Conservation (phyloP, 2,329 filamentous ascomycete genomes). For the Botrytis byssoidea region DNA sequence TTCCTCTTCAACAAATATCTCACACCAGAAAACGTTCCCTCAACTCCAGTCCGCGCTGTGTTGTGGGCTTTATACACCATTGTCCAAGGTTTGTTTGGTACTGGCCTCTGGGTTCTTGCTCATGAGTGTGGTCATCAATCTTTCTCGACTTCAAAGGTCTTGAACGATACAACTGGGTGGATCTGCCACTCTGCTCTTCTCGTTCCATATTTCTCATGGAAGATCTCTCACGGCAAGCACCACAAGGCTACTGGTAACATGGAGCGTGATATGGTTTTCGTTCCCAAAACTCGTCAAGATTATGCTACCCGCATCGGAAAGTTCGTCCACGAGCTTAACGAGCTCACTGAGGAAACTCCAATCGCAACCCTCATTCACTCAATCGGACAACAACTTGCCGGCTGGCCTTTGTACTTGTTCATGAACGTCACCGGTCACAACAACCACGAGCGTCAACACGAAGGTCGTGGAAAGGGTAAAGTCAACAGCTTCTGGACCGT, state of each 20-base stretch:
- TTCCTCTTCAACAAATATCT: constrained; percentile 86
- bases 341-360: constrained; percentile 93
- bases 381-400: constrained; percentile 80
- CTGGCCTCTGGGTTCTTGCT: constrained; percentile 92
- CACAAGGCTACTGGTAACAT: constrained; percentile 98
- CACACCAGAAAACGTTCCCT: constrained; percentile 79
- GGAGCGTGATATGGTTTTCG: constrained; percentile 97
- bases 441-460: constrained; percentile 83
- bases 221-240: constrained; percentile 98
- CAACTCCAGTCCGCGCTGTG: constrained; percentile 60
- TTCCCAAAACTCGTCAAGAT: constrained; percentile 85
- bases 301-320: constrained; percentile 74
- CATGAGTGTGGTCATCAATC: constrained; percentile 98
- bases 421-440: constrained; percentile 96
- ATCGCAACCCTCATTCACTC: constrained; percentile 74
- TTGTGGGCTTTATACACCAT: constrained; percentile 66
- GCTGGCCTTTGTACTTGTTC: constrained; percentile 90
- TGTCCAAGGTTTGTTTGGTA: constrained; percentile 88
- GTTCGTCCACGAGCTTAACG: constrained; percentile 75
- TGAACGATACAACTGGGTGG: constrained; percentile 94
- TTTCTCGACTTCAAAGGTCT: constrained; percentile 85
- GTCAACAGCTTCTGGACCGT: constrained; percentile 80
- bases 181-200: constrained; percentile 82
- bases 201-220: constrained; percentile 99
- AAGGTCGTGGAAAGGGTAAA: constrained; percentile 94